Conservation (phyloP, 306 rosid genomes). For the Erythrophleum fordii region DNA sequence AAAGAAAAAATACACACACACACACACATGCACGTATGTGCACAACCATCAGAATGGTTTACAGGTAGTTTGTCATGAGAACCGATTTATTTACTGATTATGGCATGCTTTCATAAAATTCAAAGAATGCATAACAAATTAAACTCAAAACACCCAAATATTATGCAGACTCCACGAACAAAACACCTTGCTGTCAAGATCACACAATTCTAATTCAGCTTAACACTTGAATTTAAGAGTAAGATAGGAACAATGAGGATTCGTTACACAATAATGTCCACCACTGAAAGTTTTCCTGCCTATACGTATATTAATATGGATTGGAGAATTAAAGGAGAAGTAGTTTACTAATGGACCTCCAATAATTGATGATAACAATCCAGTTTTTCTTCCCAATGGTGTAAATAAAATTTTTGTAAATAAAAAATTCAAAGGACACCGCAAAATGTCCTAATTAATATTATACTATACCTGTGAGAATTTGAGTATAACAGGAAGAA, state of each 20-base stretch:
- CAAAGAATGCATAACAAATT: not conserved
- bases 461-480: conserved; percentile 83
- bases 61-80: not conserved
- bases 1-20: no score
- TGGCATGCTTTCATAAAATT: not conserved
- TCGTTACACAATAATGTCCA: not conserved
- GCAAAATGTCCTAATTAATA: conserved; percentile 25
- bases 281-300: conserved; percentile 19
- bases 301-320: conserved; percentile 1
- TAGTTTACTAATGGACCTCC: conserved; percentile 18
- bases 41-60: no score
- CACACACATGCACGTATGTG: no score
- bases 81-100: not conserved
- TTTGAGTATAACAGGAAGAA: conserved; percentile 89
- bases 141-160: not conserved
- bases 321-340: conserved; percentile 30
- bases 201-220: not conserved
- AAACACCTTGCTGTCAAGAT: not conserved
- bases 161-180: not conserved
- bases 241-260: not conserved
- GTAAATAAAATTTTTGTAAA: not conserved
- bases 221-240: not conserved
- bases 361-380: conserved; percentile 3
- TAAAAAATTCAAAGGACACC: not conserved
- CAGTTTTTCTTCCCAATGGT: not conserved